A percentile compares a stretch with the other conserved stretches of the same genome.
Conservation (phyloP, 2,329 filamentous ascomycete genomes). For the Penicillium concentricum region DNA sequence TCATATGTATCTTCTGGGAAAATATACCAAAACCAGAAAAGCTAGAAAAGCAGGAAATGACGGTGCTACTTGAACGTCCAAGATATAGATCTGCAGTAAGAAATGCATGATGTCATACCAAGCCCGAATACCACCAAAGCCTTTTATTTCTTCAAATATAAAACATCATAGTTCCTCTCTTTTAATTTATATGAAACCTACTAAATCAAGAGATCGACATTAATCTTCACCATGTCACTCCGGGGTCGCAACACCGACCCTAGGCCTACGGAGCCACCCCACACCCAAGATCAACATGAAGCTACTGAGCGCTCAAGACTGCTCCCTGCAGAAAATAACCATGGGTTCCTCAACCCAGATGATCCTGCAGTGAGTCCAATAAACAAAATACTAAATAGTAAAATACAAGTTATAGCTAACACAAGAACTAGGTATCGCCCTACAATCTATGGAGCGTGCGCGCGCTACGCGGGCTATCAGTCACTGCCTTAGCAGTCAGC, state of each 20-base stretch:
- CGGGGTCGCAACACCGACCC: slow-evolving; percentile 13
- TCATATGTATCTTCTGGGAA: neutral
- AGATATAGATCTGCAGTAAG: neutral
- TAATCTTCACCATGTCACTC: slow-evolving; percentile 12
- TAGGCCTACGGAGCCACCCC: neutral
- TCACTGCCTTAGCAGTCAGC: slow-evolving; percentile 70
- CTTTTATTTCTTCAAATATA: neutral
- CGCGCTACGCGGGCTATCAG: slow-evolving; percentile 72
- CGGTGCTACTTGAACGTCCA: neutral
- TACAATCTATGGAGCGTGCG: slow-evolving; percentile 95
- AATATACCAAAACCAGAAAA: neutral
- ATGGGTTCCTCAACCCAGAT: slow-evolving; percentile 20
- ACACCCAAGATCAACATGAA: neutral
- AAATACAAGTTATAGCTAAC: neutral
- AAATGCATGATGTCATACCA: slow-evolving; percentile 10
- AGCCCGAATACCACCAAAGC: neutral
- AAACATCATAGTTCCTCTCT: neutral
- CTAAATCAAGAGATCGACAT: neutral
- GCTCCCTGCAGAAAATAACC: slow-evolving; percentile 11
- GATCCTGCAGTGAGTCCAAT: slow-evolving; percentile 21
- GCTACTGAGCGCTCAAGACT: slow-evolving; percentile 30
- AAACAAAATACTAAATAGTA: neutral
- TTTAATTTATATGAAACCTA: neutral
- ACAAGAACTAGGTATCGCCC: slow-evolving; percentile 61
- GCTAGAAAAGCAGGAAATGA: neutral